Evolutionary conservation across 139 green algal species (phyloP), one percentile per base, ranked within the genome.

Genomic region (Limnomonas spitsbergensis): DNA sequence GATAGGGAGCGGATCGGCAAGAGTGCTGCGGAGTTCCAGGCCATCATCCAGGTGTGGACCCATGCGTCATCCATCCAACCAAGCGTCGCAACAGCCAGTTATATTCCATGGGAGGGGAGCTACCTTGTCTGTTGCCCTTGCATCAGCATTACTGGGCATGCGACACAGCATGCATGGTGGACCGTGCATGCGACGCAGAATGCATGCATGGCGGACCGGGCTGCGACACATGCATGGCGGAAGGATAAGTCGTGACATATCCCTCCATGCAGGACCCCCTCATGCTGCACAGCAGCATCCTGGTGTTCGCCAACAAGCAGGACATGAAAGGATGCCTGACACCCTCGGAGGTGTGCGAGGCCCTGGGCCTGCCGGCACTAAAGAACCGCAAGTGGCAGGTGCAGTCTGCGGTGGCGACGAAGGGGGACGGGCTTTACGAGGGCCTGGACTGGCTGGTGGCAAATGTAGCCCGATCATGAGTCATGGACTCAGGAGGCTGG

Each of bases 261-360:
- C n/a, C n/a, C n/a, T 98, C 98, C 90, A 85, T 98, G 47, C 97
- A 98, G 84, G 95, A 98, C 77, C 83, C 83, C 0, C 83, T 88
- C 38, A 88, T 88, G 83, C 53, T 88, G 54, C 66, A 85, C 67
- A 79, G 24, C 29, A 24, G 38, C 32, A 78, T 78, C 27, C 85
- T 99, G 52, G 94, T 99, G 37, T 98, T 99, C 83, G 96, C 96
- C 81, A 99, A 99, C 93, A 99, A 99, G 88, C 96, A 99, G 89
- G 96, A 99, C 86, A 88, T 99, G 89, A 75, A 56, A 14, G 83
- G 84, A 1, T 88, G 82, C 67, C 70, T 89, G 34, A 90, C 84
- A 1, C 90, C 96, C 2, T 85, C 92, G 32, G 92, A 98, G 79
- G 90, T 97, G 20, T 94, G 88, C 53, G 87, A 97, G 75, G 90